Base-by-base conservation (phyloP, 208 protist species). In the Phytomonas sp. region DNA sequence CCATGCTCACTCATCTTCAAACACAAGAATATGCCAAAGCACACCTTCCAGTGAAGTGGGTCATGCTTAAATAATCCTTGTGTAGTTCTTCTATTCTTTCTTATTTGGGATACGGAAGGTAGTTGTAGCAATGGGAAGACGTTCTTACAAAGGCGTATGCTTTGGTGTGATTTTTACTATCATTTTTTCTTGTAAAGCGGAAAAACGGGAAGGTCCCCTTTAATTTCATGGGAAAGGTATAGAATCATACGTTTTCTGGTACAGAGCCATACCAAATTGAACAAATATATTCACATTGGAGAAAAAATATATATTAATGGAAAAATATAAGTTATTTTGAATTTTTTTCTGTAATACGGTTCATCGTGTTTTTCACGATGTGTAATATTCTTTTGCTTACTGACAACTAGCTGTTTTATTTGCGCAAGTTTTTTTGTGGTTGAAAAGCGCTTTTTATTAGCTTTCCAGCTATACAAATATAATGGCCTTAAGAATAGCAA, bases 391-490 rank as follows among this genome's bases (percentile, higher is more conserved):
- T 59, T 72, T 29, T 66, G 37, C 40, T 10, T 67, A 34, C 11
- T 72, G 4, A 10, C 60, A 11, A 33, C 64, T 77, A 61, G 56
- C 7, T 3, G 29, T 60, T 49, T 29, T 29, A 33, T 45, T 63
- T 65, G 16, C 2, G 42, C 60, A 32, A 64, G 33, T 75, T 71
- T 75, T 75, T 63, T 71, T 63, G 37, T 74, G 68, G 26, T 75
- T 71, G 65, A 2, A 45, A 29, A 5, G 45, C 32, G 49, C 42
- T 60, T 69, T 61, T 37, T 37, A 29, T 66, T 33, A 49, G 40
- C 6, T 49, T 49, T 19, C 12, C 40, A 3, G 12, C 40, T 49
- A 12, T 49, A 49, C 14, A 12, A 12, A 49, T 49, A 49, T 12
- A 49, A 49, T 49, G 40, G 3, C 40, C 40, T 49, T 49, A 16